A percentile compares a stretch with the other conserved stretches of the same genome.
Conservation (phyloP, 352 stramenopile genomes). For the Phytophthora lateralis region DNA sequence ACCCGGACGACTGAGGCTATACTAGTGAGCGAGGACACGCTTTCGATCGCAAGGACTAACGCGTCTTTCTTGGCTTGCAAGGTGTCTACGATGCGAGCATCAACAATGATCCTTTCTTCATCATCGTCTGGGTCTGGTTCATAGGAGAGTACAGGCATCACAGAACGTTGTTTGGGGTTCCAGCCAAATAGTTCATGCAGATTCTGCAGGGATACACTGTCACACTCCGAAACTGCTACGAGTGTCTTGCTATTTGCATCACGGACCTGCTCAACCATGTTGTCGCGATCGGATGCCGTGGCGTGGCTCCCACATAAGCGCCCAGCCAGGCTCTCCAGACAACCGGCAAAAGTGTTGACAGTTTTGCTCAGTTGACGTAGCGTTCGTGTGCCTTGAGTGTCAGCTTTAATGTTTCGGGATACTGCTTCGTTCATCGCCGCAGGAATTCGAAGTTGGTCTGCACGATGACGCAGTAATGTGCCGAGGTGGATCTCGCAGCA, state of each 20-base stretch:
- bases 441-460: conserved; percentile 25
- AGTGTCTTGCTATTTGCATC: conserved; percentile 36
- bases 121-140: neutral
- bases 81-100: conserved; percentile 49
- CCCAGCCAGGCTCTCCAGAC: conserved; percentile 27
- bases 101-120: conserved; percentile 29
- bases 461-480: conserved; percentile 37
- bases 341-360: conserved; percentile 34
- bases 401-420: neutral
- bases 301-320: conserved; percentile 23
- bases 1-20: conserved; percentile 47
- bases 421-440: neutral
- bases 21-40: conserved; percentile 39
- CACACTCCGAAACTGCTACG: neutral
- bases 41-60: conserved; percentile 51
- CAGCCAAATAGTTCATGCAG: conserved; percentile 46
- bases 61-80: conserved; percentile 51
- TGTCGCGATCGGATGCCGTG: conserved; percentile 11
- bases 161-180: conserved; percentile 25
- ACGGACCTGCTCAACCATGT: conserved; percentile 33
- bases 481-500: conserved; percentile 61
- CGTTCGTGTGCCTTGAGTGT: conserved; percentile 14
- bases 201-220: too few relatives aligned
- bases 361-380: conserved; percentile 42
- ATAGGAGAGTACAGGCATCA: conserved; percentile 34